Evolutionary conservation across 2,329 filamentous ascomycete species (phyloP).

Genomic region (Bisporella sp.): DNA sequence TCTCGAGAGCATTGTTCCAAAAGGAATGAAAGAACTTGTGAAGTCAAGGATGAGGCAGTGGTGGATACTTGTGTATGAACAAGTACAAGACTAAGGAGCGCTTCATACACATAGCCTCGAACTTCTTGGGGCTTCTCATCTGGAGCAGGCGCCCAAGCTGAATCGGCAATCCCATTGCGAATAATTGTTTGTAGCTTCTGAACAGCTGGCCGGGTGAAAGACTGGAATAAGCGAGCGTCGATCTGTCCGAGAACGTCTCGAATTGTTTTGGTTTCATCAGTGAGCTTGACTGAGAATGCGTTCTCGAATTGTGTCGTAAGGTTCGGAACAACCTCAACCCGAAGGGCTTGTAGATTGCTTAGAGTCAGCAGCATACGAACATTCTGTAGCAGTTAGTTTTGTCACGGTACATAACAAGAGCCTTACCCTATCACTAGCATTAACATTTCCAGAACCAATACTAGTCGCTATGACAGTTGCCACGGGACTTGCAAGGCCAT

Average conservation of each 20-base stretch:
- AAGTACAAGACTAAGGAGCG: slow-evolving; percentile 77
- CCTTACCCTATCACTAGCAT: slow-evolving; percentile 45
- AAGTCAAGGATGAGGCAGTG: slow-evolving; percentile 67
- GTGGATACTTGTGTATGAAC: slow-evolving; percentile 87
- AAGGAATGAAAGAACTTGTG: slow-evolving; percentile 77
- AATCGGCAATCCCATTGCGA: slow-evolving; percentile 60
- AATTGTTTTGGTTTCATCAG: slow-evolving; percentile 88
- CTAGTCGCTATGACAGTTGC: slow-evolving; percentile 28
- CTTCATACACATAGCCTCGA: slow-evolving; percentile 82
- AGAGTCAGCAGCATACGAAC: slow-evolving; percentile 90
- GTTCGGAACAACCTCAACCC: slow-evolving; percentile 73
- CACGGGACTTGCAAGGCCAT: slow-evolving; percentile 25
- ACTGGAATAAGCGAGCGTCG: slow-evolving; percentile 82
- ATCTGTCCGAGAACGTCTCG: slow-evolving; percentile 87
- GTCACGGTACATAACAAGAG: slow-evolving; percentile 5
- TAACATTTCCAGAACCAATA: slow-evolving; percentile 41
- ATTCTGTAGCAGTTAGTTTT: slow-evolving; percentile 49
- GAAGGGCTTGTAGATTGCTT: slow-evolving; percentile 81
- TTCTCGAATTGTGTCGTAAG: slow-evolving; percentile 92
- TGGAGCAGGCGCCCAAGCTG: slow-evolving; percentile 61
- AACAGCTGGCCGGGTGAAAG: slow-evolving; percentile 77
- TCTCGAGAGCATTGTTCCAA: slow-evolving; percentile 75
- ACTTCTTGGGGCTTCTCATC: slow-evolving; percentile 62
- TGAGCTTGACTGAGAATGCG: slow-evolving; percentile 87
- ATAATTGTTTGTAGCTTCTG: slow-evolving; percentile 64